These are phyloP conservation scores for Cercospora sp. DNA, from an alignment of 2,329 filamentous ascomycete species.

Conservation along the genomic window DNA sequence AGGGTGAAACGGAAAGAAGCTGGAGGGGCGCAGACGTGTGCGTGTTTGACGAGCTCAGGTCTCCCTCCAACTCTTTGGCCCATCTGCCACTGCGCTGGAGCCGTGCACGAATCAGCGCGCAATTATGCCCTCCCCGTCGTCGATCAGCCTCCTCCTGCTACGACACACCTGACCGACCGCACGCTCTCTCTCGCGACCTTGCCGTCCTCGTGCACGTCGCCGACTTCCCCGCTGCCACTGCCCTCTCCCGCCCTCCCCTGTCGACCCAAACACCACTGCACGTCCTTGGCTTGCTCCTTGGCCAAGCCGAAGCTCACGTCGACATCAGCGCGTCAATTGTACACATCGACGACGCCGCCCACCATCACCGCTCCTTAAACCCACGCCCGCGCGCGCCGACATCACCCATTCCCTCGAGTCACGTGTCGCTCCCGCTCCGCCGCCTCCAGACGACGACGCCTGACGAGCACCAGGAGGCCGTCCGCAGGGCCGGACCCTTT, in stretches of 20 bases:
- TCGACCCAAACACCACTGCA: not conserved
- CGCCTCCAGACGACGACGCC: constrained; percentile 16
- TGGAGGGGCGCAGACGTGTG: not conserved
- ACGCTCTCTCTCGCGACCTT: not conserved
- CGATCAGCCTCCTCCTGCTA: not conserved
- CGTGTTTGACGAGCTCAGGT: constrained; percentile 2
- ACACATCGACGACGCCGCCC: not conserved
- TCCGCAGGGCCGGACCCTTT: constrained; percentile 30
- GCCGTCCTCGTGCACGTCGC: not conserved
- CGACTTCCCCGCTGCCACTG: not conserved
- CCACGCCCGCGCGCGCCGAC: constrained; percentile 1
- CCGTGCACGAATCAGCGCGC: constrained; percentile 7
- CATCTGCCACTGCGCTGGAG: not conserved
- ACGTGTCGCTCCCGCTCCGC: constrained; percentile 11
- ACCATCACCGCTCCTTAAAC: not conserved
- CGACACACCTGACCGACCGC: constrained; percentile 8
- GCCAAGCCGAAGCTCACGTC: constrained; percentile 16
- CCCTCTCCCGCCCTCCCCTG: constrained; percentile 6
- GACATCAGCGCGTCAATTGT: constrained; percentile 7
- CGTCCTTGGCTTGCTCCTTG: constrained; percentile 9
- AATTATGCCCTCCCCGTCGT: not conserved
- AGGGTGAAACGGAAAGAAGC: constrained; percentile 3
- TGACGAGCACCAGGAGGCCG: constrained; percentile 12
- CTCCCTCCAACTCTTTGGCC: not conserved
- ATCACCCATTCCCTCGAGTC: not conserved